Evolutionary conservation across 2,329 filamentous ascomycete genomes (phyloP), one percentile per base, ranked within the genome.

Genomic region (Orbilia brochopaga): DNA sequence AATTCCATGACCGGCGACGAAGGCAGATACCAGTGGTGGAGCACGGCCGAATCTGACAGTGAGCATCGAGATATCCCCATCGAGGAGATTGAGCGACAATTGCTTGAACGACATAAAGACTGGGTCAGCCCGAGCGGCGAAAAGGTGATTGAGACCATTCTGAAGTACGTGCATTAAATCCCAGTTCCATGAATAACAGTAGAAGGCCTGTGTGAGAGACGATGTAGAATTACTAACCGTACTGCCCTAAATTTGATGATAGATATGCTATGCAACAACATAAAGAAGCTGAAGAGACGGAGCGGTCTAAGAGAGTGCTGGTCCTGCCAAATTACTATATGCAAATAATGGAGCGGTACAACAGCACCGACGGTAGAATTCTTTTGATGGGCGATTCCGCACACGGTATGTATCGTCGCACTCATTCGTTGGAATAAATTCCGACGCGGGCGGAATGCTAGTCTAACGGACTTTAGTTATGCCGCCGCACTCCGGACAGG

Each of bases 401-500:
- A 15, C 69, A 73, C 21, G 62, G 69, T 73, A 62, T 24, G 61
- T 48, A 8, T n/a, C 15, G 8, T n/a, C n/a, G n/a, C n/a, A n/a
- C n/a, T n/a, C n/a, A n/a, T n/a, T n/a, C n/a, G n/a, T n/a, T n/a
- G n/a, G n/a, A 24, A 27, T 27, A 27, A 15, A 35, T 54, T 53
- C n/a, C n/a, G n/a, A n/a, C n/a, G n/a, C n/a, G n/a, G n/a, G n/a
- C n/a, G 37, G 5, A n/a, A 1, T 40, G 4, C 42, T 13, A 21
- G 24, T 6, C 13, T 30, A 24, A 24, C 30, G 13, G n/a, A 23
- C 11, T 19, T 11, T 13, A 73, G 69, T 73, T 21, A 66, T 73
- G 60, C 69, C 69, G 7, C 69, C 69, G 21, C 69, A 73, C 44
- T 73, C 69, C n/a, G 69, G 69, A 21, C 69, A 73, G 57, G 69